phyloP scores from a whole-genome alignment of 2,329 filamentous ascomycete genomes.

The Aspergillus novoparasiticus region DNA sequence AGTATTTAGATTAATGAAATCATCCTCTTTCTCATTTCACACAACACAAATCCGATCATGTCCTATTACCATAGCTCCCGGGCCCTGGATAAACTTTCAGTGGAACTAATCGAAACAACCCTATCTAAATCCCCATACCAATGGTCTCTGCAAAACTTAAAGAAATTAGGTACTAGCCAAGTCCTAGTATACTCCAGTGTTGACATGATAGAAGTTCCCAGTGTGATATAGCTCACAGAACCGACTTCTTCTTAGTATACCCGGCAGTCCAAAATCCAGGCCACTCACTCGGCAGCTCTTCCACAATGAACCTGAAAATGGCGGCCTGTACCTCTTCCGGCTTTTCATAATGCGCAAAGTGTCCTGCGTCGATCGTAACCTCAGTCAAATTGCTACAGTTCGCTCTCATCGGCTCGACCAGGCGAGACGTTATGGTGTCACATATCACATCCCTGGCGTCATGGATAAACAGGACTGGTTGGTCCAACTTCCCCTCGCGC shows the following conservation, averaged over 20 bases:
- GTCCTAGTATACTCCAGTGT: not conserved
- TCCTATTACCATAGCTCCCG: not conserved
- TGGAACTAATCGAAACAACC: not conserved
- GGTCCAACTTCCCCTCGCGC: slow-evolving; percentile 40
- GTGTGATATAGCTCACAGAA: not conserved
- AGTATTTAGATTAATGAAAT: no score
- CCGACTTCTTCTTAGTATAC: slow-evolving; percentile 2
- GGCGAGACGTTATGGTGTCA: slow-evolving; percentile 9
- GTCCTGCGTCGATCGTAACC: slow-evolving; percentile 6
- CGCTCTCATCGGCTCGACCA: slow-evolving; percentile 6
- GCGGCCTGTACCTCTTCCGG: slow-evolving; percentile 7
- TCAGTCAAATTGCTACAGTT: slow-evolving; percentile 9
- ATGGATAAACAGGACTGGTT: slow-evolving; percentile 12
- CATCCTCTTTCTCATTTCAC: not conserved
- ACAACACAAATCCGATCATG: not conserved
- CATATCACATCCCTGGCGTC: slow-evolving; percentile 5
- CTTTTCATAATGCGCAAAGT: slow-evolving; percentile 12
- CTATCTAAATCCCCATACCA: not conserved
- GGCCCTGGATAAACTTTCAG: not conserved
- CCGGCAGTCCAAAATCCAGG: slow-evolving; percentile 7
- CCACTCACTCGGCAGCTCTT: slow-evolving; percentile 6
- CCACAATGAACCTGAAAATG: slow-evolving; percentile 8
- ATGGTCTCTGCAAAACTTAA: not conserved
- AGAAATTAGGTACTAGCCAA: not conserved
- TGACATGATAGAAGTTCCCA: not conserved